Base-by-base conservation (phyloP, 176 grass and related monocot species). In the Carex cristatella region DNA sequence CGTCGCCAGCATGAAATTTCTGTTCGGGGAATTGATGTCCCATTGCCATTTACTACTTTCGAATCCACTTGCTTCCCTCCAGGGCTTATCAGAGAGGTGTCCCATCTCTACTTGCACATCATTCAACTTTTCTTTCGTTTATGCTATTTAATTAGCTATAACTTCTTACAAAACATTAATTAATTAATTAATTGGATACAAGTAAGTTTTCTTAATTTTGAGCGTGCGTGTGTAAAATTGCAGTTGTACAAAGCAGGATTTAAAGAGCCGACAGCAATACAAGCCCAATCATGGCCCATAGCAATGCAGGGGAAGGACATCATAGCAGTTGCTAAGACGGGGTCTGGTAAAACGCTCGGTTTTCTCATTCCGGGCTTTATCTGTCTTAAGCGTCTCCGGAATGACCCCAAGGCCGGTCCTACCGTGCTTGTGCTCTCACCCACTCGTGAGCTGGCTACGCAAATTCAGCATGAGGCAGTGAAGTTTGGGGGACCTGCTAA, bases 231-330 rank as follows among this genome's bases (percentile, higher is more conserved):
- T 49, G 9, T 23, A 23, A 23, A 23, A 23, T 51, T 51, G 48
- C 48, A 51, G 92, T 31, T 98, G 61, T 84, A 87, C 73, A 83
- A 84, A 84, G 95, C 91, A 11, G 95, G 95, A 27, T 98, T 98
- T 55, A 82, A 84, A 19, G 66, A 73, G 55, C 95, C 95, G 14
- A 93, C 92, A 57, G 86, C 95, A 84, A 98, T 98, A 30, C 95
- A 98, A 81, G 95, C 95, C 70, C 95, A 98, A 13, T 94, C 95
- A 56, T 98, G 95, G 95, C 95, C 95, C 62, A 93, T 94, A 87
- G 91, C 93, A 87, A 70, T 98, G 35, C 87, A 90, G 48, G 84
- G 89, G 27, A 75, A 87, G 73, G 95, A 98, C 80, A 90, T 98
- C 86, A 91, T 98, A 37, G 95, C 95, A 33, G 85, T 98, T 59